Evolutionary conservation across 2,329 filamentous ascomycete species (phyloP), one percentile per base, ranked within the genome.

Genomic region (Phaeoacremonium minimum): DNA sequence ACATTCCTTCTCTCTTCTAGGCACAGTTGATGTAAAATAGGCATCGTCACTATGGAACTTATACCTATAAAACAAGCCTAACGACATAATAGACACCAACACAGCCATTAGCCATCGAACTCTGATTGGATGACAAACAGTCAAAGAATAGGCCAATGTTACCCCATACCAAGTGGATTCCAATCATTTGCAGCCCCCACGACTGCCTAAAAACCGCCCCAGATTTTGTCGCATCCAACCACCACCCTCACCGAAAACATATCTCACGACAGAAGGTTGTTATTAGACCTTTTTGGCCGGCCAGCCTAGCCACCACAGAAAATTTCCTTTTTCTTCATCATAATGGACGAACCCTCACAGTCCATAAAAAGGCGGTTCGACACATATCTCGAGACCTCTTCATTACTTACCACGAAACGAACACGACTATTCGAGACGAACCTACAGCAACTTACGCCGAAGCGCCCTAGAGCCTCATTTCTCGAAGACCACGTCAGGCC

Each of bases 321-420:
- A n/a, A n/a, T n/a, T n/a, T n/a, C 17, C 28, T 30, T 16, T 14
- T 16, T 30, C 13, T 30, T 30, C 28, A 15, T 30, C 13, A 30
- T 30, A 7, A 30, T 30, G 28, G 28, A 30, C 28, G 12, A 30
- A 30, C 28, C 28, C 17, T 30, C 28, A 16, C 28, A 30, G 13
- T 30, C 12, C 3, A 30, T 16, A 16, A 30, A 30, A 30, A 30
- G 28, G 43, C 32, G 34, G 45, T 33, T 46, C 29, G 38, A 43
- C 42, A 41, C 42, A 44, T 48, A 40, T 48, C 44, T 48, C 40
- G 44, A 29, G 18, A 48, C 40, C 41, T 43, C 40, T 46, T 42
- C 41, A 39, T 50, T 42, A 30, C 28, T 16, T 11, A 16, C 13
- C 13, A 12, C 28, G 28, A 30, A 30, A 30, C 28, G 28, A 22